Evolutionary conservation across 805 yeast species (phyloP).

Genomic region (Candida sakaeoensis): DNA sequence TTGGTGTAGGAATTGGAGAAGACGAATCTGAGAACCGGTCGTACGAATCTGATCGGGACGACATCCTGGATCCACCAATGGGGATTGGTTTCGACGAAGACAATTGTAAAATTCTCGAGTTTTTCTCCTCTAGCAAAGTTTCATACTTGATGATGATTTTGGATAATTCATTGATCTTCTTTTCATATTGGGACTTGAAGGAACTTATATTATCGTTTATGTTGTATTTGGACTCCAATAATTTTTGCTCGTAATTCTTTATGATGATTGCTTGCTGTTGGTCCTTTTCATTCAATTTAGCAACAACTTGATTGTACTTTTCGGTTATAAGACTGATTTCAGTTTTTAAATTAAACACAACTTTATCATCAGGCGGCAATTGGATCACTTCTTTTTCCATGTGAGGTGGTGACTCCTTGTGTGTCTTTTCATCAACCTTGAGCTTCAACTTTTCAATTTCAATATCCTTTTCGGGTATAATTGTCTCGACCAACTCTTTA

Average conservation of each 20-base stretch:
- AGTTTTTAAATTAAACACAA: conserved; percentile 11
- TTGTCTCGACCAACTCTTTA: conserved; percentile 12
- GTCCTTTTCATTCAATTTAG: conserved; percentile 16
- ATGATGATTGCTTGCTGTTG: conserved; percentile 14
- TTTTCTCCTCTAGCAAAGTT: conserved; percentile 33
- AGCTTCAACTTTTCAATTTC: conserved; percentile 18
- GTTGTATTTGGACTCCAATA: conserved; percentile 22
- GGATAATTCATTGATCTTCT: conserved; percentile 31
- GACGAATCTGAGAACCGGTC: conserved; percentile 7
- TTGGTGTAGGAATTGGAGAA: conserved; percentile 3
- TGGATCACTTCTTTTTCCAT: neutral
- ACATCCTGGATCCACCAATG: conserved; percentile 19
- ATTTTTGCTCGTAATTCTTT: conserved; percentile 20
- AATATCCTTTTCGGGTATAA: conserved; percentile 21
- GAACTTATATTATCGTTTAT: conserved; percentile 22
- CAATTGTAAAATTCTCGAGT: conserved; percentile 30
- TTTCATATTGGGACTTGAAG: conserved; percentile 27
- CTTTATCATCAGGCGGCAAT: conserved; percentile 5
- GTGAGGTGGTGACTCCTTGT: neutral
- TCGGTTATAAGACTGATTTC: conserved; percentile 19
- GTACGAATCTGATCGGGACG: conserved; percentile 7
- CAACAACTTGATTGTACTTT: conserved; percentile 15
- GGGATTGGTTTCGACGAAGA: conserved; percentile 37
- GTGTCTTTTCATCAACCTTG: neutral
- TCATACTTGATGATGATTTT: conserved; percentile 30